Percentiles rank a stretch among this genome's conserved stretches.
phyloP scores from a whole-genome alignment of 805 yeast genomes.

The Maudiozyma bulderi region DNA sequence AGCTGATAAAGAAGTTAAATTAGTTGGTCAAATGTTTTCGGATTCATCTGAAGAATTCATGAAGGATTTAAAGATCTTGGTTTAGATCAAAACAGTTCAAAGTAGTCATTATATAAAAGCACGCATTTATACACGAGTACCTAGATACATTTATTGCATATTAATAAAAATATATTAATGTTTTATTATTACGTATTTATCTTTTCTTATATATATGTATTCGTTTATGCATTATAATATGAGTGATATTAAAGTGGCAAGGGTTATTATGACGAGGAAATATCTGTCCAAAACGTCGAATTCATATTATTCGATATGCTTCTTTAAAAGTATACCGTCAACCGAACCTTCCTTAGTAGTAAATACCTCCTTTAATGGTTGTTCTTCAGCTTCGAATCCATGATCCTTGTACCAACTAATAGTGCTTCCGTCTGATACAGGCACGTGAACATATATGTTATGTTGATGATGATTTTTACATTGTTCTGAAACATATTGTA shows the following conservation, averaged over 20 bases:
- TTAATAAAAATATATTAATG: neutral
- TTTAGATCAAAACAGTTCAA: neutral
- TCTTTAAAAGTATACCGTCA: slow-evolving; percentile 15
- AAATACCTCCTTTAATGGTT: slow-evolving; percentile 1
- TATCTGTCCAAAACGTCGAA: no score
- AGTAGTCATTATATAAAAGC: neutral
- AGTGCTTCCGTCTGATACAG: slow-evolving; percentile 34
- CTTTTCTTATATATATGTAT: neutral
- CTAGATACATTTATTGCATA: neutral
- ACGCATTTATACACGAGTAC: neutral
- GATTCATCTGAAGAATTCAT: slow-evolving; percentile 21
- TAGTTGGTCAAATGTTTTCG: slow-evolving; percentile 31
- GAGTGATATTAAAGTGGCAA: neutral
- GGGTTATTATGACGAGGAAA: neutral
- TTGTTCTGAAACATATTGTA: slow-evolving; percentile 47
- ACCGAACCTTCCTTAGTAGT: slow-evolving; percentile 6
- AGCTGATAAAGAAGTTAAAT: slow-evolving; percentile 45
- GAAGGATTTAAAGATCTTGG: slow-evolving; percentile 10
- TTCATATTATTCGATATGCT: slow-evolving; percentile 6
- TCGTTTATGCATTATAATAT: neutral
- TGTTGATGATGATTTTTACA: slow-evolving; percentile 38
- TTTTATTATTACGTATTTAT: neutral
- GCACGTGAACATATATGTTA: slow-evolving; percentile 44
- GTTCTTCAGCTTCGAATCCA: slow-evolving; percentile 36
- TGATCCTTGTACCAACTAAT: slow-evolving; percentile 42